A percentile compares a stretch with the other conserved stretches of the same genome.
These are phyloP conservation scores for Paramecium sonneborni DNA, from an alignment of 73 alveolate genomes.

Conservation along the genomic window DNA sequence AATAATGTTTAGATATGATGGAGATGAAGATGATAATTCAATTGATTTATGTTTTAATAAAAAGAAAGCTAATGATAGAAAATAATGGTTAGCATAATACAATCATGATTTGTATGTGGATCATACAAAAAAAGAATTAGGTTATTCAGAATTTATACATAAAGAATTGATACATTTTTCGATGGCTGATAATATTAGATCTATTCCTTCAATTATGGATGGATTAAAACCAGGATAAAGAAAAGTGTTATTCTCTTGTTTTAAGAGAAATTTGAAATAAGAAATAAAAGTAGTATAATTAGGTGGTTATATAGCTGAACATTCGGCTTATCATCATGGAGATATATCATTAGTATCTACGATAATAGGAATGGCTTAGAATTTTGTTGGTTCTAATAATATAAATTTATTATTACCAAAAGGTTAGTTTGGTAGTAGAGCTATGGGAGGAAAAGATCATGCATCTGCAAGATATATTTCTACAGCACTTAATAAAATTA, in stretches of 20 bases:
- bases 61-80: constrained; percentile 97
- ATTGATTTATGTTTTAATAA: constrained; percentile 98
- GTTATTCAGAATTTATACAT: constrained; percentile 85
- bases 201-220: constrained; percentile 98
- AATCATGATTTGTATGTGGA: constrained; percentile 85
- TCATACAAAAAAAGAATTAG: constrained; percentile 75
- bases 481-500: constrained; percentile 90
- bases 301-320: constrained; percentile 99
- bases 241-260: constrained; percentile 97
- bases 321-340: constrained; percentile 99
- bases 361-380: constrained; percentile 98
- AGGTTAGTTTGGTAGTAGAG: constrained; percentile 99
- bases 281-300: constrained; percentile 99
- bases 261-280: constrained; percentile 94
- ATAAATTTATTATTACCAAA: constrained; percentile 92
- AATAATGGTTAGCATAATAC: constrained; percentile 92
- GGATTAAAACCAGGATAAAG: constrained; percentile 99
- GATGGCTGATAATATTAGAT: constrained; percentile 93
- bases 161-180: constrained; percentile 94
- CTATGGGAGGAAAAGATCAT: constrained; percentile 99
- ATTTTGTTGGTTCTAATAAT: constrained; percentile 98
- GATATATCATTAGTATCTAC: constrained; percentile 94
- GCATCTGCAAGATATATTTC: constrained; percentile 99
- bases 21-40: constrained; percentile 93
- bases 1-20: constrained; percentile 87